Conservation (phyloP, 441 rosid genomes). For the Erodium moschatum region DNA sequence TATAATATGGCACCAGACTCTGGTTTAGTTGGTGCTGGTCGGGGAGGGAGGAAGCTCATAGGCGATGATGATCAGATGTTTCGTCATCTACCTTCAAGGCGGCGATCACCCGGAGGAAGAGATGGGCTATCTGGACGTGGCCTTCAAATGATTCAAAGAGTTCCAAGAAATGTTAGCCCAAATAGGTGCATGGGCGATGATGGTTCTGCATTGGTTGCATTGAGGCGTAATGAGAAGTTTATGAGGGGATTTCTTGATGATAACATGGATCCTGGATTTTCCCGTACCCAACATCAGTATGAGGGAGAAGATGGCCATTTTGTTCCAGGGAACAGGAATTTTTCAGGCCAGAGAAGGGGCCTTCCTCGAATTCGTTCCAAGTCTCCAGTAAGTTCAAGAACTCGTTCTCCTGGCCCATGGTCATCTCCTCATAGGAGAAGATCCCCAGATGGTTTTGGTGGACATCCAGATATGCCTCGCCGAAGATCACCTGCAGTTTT, state of each 20-base stretch:
- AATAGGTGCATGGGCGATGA: slow-evolving; percentile 40
- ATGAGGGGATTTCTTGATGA: slow-evolving; percentile 44
- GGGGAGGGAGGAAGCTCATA: slow-evolving; percentile 53
- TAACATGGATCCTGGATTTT: slow-evolving; percentile 36
- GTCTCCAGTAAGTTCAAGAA: slow-evolving; percentile 63
- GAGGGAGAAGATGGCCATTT: slow-evolving; percentile 54
- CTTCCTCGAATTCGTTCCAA: slow-evolving; percentile 46
- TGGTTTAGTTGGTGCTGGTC: slow-evolving; percentile 38
- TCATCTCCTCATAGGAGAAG: slow-evolving; percentile 53
- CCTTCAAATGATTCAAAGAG: slow-evolving; percentile 43
- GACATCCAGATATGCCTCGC: slow-evolving; percentile 47
- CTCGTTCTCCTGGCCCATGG: slow-evolving; percentile 66
- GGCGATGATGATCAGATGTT: slow-evolving; percentile 37
- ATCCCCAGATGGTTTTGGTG: slow-evolving; percentile 57
- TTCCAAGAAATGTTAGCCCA: slow-evolving; percentile 42
- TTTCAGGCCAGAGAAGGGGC: slow-evolving; percentile 45
- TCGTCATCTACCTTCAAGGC: slow-evolving; percentile 36
- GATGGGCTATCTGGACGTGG: slow-evolving; percentile 36
- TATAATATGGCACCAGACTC: slow-evolving; percentile 43
- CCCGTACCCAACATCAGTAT: slow-evolving; percentile 39
- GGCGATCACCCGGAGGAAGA: slow-evolving; percentile 45
- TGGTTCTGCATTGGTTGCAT: slow-evolving; percentile 30
- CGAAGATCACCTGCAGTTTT: slow-evolving; percentile 56
- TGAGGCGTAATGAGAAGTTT: slow-evolving; percentile 50
- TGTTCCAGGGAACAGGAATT: slow-evolving; percentile 46